Evolutionary conservation across 2,329 filamentous ascomycete species (phyloP), one percentile per base, ranked within the genome.

Genomic region (Byssochlamys sp.): DNA sequence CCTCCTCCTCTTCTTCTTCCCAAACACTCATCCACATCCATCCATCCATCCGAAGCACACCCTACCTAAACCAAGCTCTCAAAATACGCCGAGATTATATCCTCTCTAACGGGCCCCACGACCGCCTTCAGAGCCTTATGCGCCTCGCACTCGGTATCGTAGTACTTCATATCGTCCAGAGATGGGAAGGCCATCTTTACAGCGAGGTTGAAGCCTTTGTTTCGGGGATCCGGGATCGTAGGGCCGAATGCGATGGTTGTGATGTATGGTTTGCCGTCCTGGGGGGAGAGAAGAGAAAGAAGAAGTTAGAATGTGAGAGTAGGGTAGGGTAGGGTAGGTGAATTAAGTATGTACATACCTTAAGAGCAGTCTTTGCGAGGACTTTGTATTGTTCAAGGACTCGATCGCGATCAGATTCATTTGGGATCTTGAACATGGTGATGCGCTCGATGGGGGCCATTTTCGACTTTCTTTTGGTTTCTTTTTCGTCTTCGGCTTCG

Each of bases 211-310:
- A 80, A 89, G 50, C 86, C 87, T 69, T 86, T 81, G 62, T 78
- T 79, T 29, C 85, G 82, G 19, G 80, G 75, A 64, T 88, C 84
- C 7, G 80, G 76, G 60, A 82, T 73, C 7, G 81, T 78, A 25
- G 75, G 70, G 31, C 81, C 81, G 12, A 81, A 84, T n/a, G 71
- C 75, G 61, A 83, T 75, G 58, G 78, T 77, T 51, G 84, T 71
- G 62, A 90, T 87, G 70, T 90, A 90, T 1, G 84, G 84, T 68
- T 87, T 84, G 60, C 85, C 86, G 65, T 88, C 81, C 87, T 90
- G 57, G 28, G 19, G 24, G 39, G 35, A n/a, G 6, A 31, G 45
- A 56, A 55, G 48, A 55, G 10, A 10, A 31, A 9, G 7, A 24
- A 5, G 27, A 39, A 57, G 50, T 11, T 5, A 2, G 31, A 33